Base-by-base conservation (phyloP, 495 filamentous ascomycete genomes). In the Tuber umbilicatum region DNA sequence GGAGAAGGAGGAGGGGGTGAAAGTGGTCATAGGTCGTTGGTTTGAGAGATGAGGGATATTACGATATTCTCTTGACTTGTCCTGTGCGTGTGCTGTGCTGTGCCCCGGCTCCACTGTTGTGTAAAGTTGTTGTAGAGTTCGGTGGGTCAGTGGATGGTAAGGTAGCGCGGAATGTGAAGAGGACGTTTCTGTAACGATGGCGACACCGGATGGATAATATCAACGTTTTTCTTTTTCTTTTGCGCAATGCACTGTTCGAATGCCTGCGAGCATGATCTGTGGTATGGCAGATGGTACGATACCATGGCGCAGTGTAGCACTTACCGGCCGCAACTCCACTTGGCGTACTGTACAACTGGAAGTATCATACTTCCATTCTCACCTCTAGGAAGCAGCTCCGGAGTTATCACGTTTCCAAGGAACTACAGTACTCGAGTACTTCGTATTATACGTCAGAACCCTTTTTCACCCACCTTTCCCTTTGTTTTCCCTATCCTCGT, bases 21-120 rank as follows among this genome's bases (percentile, higher is more conserved):
- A 35, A 64, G 55, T 27, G 27, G 31, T 64, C 27, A 64, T 17
- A 64, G 55, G 27, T 7, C 35, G 55, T 7, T 64, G 55, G 27
- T 12, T 64, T 35, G 55, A 19, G 55, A 64, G 55, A 64, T 64
- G 55, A 64, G 55, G n/a, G 55, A 64, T 64, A 64, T 64, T 64
- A 16, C 27, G 55, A 35, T 64, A 64, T 64, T 64, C 27, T 35
- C 27, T 64, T 31, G 27, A 17, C 27, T 19, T 64, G 2, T 14
- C 55, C 17, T 64, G 55, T 35, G 55, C 17, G 55, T 64, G 55
- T 64, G 55, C 27, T 64, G 12, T 64, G 55, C 27, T 64, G 55
- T 64, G 31, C 31, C 19, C 27, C 55, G 27, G 55, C 27, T 64
- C 55, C 5, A n/a, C 55, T 19, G 27, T 19, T 64, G 4, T 27